These are phyloP conservation scores for Lineolata rhizophorae DNA, from an alignment of 495 filamentous ascomycete genomes.

Conservation along the genomic window DNA sequence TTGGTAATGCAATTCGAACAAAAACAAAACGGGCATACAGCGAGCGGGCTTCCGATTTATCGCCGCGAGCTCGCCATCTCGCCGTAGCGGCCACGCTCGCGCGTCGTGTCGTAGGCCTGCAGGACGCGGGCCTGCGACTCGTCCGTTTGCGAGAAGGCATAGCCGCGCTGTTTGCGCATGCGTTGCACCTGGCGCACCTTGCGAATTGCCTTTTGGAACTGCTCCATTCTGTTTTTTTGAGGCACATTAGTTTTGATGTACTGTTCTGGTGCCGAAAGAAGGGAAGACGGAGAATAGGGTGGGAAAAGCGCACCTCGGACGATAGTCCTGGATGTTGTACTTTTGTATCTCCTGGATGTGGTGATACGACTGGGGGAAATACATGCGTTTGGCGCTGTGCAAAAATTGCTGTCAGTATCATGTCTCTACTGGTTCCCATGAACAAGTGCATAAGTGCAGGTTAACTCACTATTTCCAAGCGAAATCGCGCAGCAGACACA, in stretches of 20 bases:
- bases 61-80: constrained; percentile 79
- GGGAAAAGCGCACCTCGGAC: constrained; percentile 45
- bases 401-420: background rate
- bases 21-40: no score
- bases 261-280: no score
- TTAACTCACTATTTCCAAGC: constrained; percentile 38
- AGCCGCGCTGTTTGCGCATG: constrained; percentile 97
- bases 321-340: constrained; percentile 98
- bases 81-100: constrained; percentile 74
- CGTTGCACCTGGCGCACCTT: constrained; percentile 97
- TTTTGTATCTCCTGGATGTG: constrained; percentile 99
- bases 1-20: no score
- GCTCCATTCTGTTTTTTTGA: constrained; percentile 93
- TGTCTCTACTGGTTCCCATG: background rate
- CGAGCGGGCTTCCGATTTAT: no score
- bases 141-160: constrained; percentile 94
- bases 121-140: constrained; percentile 84
- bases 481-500: constrained; percentile 82
- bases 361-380: constrained; percentile 86
- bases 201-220: constrained; percentile 98
- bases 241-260: constrained; percentile 4
- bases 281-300: background rate
- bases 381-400: constrained; percentile 62
- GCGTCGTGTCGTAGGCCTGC: constrained; percentile 93
- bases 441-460: no score